phyloP scores from a whole-genome alignment of 1,284 basidiomycete species.

The Porogramme epimiltina region DNA sequence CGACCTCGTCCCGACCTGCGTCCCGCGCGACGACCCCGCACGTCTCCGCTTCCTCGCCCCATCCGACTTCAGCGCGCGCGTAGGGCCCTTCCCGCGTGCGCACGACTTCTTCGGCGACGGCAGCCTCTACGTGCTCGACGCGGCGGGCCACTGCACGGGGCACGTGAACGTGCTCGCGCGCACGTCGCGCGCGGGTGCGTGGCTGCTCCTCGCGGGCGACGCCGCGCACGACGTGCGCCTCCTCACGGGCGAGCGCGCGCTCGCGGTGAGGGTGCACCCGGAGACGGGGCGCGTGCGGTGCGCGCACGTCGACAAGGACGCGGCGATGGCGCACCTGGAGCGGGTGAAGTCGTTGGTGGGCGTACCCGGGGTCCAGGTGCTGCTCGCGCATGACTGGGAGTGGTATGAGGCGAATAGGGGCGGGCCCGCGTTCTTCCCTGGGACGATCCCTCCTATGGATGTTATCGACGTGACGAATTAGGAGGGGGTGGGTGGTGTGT shows the following conservation, averaged over 20 bases:
- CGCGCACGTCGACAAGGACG: slow-evolving; percentile 45
- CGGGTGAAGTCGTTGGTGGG: slow-evolving; percentile 41
- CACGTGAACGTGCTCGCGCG: slow-evolving; percentile 58
- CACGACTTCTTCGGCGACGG: slow-evolving; percentile 60
- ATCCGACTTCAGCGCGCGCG: slow-evolving; percentile 22
- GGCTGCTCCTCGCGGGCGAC: slow-evolving; percentile 59
- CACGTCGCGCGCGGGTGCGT: slow-evolving; percentile 53
- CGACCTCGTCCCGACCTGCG: slow-evolving; percentile 41
- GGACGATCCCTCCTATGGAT: slow-evolving; percentile 21
- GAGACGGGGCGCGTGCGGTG: slow-evolving; percentile 42
- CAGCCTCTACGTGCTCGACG: slow-evolving; percentile 55
- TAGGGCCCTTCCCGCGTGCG: slow-evolving; percentile 51
- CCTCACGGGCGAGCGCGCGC: slow-evolving; percentile 45
- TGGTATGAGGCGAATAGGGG: slow-evolving; percentile 52
- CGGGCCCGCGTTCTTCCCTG: slow-evolving; percentile 42
- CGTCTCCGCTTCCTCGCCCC: not conserved
- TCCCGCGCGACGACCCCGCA: slow-evolving; percentile 38
- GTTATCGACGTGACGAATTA: too few species aligned
- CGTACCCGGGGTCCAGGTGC: slow-evolving; percentile 36
- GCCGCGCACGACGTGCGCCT: slow-evolving; percentile 56
- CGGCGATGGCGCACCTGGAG: slow-evolving; percentile 44
- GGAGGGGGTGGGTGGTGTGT: too few species aligned
- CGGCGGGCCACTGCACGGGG: slow-evolving; percentile 51
- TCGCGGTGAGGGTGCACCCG: too few species aligned
- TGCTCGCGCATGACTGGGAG: slow-evolving; percentile 53